A percentile compares a stretch with the other conserved stretches of the same genome.
Conservation (phyloP, 2,329 filamentous ascomycete genomes). For the Sordariomycetes sp. region DNA sequence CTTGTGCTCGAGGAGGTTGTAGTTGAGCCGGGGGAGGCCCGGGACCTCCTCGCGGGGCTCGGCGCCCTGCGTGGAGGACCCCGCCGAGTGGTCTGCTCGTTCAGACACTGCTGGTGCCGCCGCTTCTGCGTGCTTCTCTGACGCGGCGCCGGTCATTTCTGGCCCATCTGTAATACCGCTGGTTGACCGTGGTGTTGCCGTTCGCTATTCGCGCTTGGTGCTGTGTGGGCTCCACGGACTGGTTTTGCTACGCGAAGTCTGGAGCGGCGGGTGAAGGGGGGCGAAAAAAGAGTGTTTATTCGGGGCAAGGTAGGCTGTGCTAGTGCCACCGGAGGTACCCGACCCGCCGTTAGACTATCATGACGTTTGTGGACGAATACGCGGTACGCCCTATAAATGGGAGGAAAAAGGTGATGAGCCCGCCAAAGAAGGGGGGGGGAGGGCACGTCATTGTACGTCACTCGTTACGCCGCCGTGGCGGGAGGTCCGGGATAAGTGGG, state of each 20-base stretch:
- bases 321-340: neutral
- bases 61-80: neutral
- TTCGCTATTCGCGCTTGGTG: no score
- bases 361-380: neutral
- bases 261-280: neutral
- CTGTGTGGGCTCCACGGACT: neutral
- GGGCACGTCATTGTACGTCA: no score
- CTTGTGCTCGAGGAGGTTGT: conserved; percentile 13
- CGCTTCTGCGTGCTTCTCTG: neutral
- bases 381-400: no score
- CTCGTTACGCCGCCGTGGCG: no score
- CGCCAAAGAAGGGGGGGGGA: no score
- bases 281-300: neutral
- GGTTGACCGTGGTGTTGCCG: no score
- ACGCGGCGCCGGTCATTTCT: neutral
- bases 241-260: neutral
- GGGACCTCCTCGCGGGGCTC: neutral
- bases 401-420: no score
- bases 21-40: conserved; percentile 7
- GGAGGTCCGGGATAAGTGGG: no score
- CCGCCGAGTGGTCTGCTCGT: neutral
- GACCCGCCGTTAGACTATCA: neutral
- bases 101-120: neutral
- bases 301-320: neutral
- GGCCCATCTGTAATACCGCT: neutral